Percentiles rank a stretch among this genome's conserved stretches.
Evolutionary conservation across 148 eudicot genomes (phyloP).

Genomic region (Camellia japonica): DNA sequence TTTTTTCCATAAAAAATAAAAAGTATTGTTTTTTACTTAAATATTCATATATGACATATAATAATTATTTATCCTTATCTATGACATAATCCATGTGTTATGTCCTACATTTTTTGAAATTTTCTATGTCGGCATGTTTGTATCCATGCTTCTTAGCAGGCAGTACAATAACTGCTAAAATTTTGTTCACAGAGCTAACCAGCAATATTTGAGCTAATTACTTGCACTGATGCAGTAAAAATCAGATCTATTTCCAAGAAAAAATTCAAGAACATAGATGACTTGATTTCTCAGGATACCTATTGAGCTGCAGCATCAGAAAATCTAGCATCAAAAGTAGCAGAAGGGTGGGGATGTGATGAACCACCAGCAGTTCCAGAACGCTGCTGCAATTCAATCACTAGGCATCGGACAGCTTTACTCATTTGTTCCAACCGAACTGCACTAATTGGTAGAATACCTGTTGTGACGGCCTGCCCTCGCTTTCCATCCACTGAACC

Average conservation of each 20-base stretch:
- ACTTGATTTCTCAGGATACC: constrained; percentile 22
- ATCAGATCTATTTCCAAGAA: background rate
- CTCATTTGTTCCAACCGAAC: constrained; percentile 97
- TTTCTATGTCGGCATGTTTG: no score
- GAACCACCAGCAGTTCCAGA: constrained; percentile 51
- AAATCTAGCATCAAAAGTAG: constrained; percentile 84
- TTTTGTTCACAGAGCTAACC: background rate
- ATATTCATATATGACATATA: no score
- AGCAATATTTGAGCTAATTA: background rate
- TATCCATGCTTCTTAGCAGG: no score
- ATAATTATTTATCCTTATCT: no score
- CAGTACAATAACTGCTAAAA: no score
- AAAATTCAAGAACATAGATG: background rate
- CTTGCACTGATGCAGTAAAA: background rate
- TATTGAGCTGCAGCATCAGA: constrained; percentile 77
- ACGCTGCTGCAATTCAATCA: constrained; percentile 85
- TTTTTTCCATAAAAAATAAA: no score
- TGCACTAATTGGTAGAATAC: constrained; percentile 89
- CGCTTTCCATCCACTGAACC: constrained; percentile 52
- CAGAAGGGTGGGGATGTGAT: constrained; percentile 39
- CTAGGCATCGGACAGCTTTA: constrained; percentile 93
- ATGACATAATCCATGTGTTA: no score
- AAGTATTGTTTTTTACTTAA: no score
- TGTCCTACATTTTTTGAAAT: no score
- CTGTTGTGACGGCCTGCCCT: constrained; percentile 48